Conservation (phyloP, 495 filamentous ascomycete species). For the Penicillium cinerascens region DNA sequence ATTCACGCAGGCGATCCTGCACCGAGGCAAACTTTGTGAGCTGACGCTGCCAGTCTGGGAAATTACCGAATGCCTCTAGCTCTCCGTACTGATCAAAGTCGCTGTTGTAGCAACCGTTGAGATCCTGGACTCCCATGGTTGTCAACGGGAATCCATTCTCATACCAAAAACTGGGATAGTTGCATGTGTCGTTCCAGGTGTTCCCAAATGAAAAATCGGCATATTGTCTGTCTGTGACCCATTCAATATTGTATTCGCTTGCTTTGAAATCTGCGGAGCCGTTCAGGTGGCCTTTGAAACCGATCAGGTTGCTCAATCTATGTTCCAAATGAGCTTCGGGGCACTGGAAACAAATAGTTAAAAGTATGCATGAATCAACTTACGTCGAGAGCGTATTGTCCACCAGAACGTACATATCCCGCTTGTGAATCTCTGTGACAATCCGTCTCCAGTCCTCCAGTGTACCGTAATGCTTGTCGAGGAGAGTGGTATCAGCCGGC, state of each 20-base stretch:
- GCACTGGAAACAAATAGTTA: background rate
- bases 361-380: conserved; percentile 6
- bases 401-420: conserved; percentile 40
- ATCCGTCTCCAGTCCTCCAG: conserved; percentile 34
- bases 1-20: conserved; percentile 42
- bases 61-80: conserved; percentile 40
- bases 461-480: conserved; percentile 37
- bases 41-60: conserved; percentile 39
- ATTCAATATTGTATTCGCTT: conserved; percentile 41
- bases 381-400: conserved; percentile 40
- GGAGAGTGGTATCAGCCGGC: conserved; percentile 36
- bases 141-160: conserved; percentile 34
- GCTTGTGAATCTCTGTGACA: conserved; percentile 31
- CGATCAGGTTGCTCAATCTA: conserved; percentile 46
- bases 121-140: conserved; percentile 1
- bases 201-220: conserved; percentile 38
- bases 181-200: conserved; percentile 17
- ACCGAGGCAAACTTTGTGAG: conserved; percentile 41
- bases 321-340: background rate
- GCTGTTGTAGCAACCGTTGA: conserved; percentile 36
- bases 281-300: conserved; percentile 44
- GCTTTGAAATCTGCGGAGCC: conserved; percentile 38
- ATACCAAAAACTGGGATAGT: conserved; percentile 36
- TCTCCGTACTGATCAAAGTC: conserved; percentile 46
- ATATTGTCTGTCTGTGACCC: conserved; percentile 40